Evolutionary conservation across 345 rosid genomes (phyloP).

Genomic region (Arabidopsis suecica): DNA sequence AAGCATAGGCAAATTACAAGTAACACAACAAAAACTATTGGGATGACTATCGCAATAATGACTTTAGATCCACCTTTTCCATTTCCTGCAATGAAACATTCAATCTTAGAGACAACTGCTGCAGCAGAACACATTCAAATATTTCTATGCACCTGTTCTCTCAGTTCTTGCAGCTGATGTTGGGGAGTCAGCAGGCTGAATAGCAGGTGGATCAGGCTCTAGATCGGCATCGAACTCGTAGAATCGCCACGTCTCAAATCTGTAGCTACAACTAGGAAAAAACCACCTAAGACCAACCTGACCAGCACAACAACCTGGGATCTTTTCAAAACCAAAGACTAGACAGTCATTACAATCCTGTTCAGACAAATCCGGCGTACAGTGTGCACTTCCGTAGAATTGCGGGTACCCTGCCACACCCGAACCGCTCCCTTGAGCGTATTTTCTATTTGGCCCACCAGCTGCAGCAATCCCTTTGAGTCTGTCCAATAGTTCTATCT

Average conservation of each 20-base stretch:
- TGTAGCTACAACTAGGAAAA: conserved; percentile 53
- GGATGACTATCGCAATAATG: conserved; percentile 32
- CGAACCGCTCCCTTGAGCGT: conserved; percentile 45
- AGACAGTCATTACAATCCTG: conserved; percentile 47
- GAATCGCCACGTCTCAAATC: conserved; percentile 48
- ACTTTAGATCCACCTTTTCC: conserved; percentile 35
- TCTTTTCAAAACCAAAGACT: neutral
- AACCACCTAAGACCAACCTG: conserved; percentile 42
- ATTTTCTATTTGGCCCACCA: conserved; percentile 49
- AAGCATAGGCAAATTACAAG: conserved; percentile 27
- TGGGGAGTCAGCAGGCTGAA: conserved; percentile 13
- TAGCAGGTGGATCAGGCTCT: conserved; percentile 36
- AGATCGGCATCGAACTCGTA: conserved; percentile 30
- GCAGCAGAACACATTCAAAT: conserved; percentile 19
- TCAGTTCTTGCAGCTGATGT: conserved; percentile 1
- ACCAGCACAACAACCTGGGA: conserved; percentile 37
- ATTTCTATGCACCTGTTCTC: conserved; percentile 21
- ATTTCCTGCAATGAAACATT: conserved; percentile 31
- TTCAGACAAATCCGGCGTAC: conserved; percentile 54
- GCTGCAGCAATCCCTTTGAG: conserved; percentile 41
- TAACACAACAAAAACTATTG: conserved; percentile 29
- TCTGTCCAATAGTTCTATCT: conserved; percentile 25
- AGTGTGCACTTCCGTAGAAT: conserved; percentile 51
- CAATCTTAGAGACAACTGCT: neutral
- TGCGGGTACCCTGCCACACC: neutral